These are phyloP conservation scores for Blastobotrys muscicola DNA, from an alignment of 805 yeast species.

Conservation along the genomic window DNA sequence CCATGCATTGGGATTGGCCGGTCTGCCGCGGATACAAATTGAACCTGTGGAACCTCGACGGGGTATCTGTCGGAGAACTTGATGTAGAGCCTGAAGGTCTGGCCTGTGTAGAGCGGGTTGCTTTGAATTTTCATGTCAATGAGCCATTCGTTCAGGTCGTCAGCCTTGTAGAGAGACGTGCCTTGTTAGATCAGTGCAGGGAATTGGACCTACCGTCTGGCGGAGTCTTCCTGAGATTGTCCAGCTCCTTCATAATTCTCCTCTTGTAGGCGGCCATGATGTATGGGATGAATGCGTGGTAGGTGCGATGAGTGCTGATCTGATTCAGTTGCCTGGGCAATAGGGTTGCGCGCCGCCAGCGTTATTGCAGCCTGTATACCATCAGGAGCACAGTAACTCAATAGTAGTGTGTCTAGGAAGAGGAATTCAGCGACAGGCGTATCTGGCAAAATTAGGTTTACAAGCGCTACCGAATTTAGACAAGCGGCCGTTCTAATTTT, in stretches of 20 bases:
- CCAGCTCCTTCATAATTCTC: constrained; percentile 13
- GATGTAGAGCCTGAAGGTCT: constrained; percentile 36
- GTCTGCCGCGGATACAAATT: constrained; percentile 31
- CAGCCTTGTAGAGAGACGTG: constrained; percentile 25
- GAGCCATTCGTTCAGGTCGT: constrained; percentile 27
- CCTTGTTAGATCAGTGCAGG: constrained; percentile 13
- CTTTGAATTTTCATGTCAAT: constrained; percentile 33
- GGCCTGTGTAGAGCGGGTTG: constrained; percentile 29
- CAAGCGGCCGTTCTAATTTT: too few species aligned
- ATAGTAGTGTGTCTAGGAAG: too few species aligned
- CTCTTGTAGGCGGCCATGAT: constrained; percentile 1
- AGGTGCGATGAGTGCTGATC: background rate
- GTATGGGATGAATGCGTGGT: background rate
- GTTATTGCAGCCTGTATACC: too few species aligned
- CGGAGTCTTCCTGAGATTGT: constrained; percentile 7
- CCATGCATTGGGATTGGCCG: constrained; percentile 57
- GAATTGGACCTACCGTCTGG: constrained; percentile 7
- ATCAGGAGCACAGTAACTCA: too few species aligned
- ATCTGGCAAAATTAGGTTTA: too few species aligned
- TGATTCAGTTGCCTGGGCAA: background rate
- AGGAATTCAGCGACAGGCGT: too few species aligned
- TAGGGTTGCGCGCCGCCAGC: too few species aligned
- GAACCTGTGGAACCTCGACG: constrained; percentile 48
- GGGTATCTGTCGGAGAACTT: constrained; percentile 42
- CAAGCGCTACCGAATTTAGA: too few species aligned